Evolutionary conservation across 1,284 basidiomycete genomes (phyloP).

Genomic region (Rhodotorula sp.): DNA sequence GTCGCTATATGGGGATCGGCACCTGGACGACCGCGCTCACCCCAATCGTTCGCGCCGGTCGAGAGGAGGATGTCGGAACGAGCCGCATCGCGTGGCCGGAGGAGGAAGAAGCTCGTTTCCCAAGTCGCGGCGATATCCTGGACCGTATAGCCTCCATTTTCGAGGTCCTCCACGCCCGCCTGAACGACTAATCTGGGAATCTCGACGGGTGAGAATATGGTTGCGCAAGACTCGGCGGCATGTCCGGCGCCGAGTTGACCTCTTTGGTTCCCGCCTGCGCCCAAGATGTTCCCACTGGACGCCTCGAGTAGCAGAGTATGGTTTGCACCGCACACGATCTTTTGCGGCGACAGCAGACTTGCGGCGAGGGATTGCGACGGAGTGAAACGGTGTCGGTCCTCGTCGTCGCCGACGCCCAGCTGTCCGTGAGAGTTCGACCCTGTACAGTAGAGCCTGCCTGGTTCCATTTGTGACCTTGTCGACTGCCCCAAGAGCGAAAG

Average conservation of each 20-base stretch:
- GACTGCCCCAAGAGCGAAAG: too few species aligned
- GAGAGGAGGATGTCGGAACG: slow-evolving; percentile 65
- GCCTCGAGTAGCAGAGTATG: slow-evolving; percentile 60
- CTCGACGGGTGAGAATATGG: neutral
- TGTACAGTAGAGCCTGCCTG: slow-evolving; percentile 55
- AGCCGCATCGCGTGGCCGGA: slow-evolving; percentile 47
- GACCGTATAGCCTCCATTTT: neutral
- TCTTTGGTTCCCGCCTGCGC: slow-evolving; percentile 1
- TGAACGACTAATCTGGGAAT: neutral
- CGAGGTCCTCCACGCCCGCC: neutral
- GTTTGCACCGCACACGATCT: slow-evolving; percentile 62
- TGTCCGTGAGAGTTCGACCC: slow-evolving; percentile 79
- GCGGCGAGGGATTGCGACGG: slow-evolving; percentile 53
- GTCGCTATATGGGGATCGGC: slow-evolving; percentile 24
- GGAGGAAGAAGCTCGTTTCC: slow-evolving; percentile 75
- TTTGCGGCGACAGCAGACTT: neutral
- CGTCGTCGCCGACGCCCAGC: slow-evolving; percentile 60
- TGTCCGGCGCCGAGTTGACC: neutral
- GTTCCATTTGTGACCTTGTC: too few species aligned
- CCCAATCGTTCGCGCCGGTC: slow-evolving; percentile 78
- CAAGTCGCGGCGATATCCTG: slow-evolving; percentile 64
- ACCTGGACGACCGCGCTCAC: slow-evolving; percentile 65
- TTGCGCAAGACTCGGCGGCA: neutral
- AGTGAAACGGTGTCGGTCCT: slow-evolving; percentile 61
- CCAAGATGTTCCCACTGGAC: neutral